Percentiles rank a stretch among this genome's conserved stretches.
Evolutionary conservation across 2,329 filamentous ascomycete genomes (phyloP).

Genomic region (Trichophaea hybrida): DNA sequence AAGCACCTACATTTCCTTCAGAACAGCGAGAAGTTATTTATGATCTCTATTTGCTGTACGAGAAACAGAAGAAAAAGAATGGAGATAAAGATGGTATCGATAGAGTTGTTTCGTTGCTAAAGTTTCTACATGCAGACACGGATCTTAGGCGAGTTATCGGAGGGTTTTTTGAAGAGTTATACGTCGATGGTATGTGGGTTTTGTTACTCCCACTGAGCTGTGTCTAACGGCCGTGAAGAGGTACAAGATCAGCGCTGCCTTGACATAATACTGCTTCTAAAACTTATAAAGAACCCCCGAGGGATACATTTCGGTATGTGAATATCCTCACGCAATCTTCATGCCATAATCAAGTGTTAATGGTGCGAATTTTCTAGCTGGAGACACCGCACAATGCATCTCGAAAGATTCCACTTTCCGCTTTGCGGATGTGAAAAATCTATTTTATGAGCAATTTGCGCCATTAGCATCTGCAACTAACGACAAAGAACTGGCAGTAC

Average conservation of each 20-base stretch:
- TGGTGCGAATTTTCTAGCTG: conserved; percentile 11
- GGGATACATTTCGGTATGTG: conserved; percentile 27
- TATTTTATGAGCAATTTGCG: conserved; percentile 28
- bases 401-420: conserved; percentile 30
- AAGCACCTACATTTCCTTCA: conserved; percentile 24
- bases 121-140: conserved; percentile 13
- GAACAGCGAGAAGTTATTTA: conserved; percentile 24
- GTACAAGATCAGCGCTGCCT: conserved; percentile 28
- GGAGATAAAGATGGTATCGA: conserved; percentile 15
- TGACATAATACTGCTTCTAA: conserved; percentile 27
- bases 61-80: conserved; percentile 12
- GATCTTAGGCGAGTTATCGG: conserved; percentile 10
- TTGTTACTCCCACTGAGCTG: neutral
- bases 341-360: too few relatives aligned
- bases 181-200: conserved; percentile 23
- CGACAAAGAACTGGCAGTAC: conserved; percentile 9
- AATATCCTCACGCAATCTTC: neutral
- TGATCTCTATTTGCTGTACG: conserved; percentile 26
- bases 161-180: conserved; percentile 25
- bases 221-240: conserved; percentile 18
- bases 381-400: conserved; percentile 31
- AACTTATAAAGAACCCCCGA: conserved; percentile 24
- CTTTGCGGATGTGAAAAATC: conserved; percentile 29
- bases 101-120: conserved; percentile 24
- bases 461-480: conserved; percentile 1